A percentile compares a stretch with the other conserved stretches of the same genome.
These are phyloP conservation scores for Solanum etuberosum DNA, from an alignment of 257 asterid species.

Conservation along the genomic window DNA sequence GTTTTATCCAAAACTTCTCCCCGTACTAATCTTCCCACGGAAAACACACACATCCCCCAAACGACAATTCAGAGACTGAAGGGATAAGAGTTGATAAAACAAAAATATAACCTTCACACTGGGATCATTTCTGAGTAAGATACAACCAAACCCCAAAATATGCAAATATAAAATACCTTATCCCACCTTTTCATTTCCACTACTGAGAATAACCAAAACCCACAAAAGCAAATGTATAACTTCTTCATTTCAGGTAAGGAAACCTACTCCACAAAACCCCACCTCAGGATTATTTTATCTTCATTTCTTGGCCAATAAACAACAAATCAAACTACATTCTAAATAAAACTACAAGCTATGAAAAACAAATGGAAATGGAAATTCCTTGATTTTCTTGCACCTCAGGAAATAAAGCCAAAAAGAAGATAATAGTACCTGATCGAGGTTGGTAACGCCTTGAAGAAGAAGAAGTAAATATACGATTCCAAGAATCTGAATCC, in stretches of 20 bases:
- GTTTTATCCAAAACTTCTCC: not conserved
- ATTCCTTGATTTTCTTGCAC: not conserved
- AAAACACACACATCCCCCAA: not conserved
- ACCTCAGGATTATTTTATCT: not conserved
- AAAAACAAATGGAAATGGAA: not conserved
- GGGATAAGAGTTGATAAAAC: not conserved
- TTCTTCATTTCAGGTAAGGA: not conserved
- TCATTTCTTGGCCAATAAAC: not conserved
- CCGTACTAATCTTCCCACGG: not conserved
- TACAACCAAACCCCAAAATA: not conserved
- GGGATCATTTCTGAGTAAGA: not conserved
- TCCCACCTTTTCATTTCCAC: not conserved
- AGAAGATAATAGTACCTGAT: conserved; percentile 29
- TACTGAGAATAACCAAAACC: not conserved
- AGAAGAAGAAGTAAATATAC: conserved; percentile 27
- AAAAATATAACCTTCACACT: not conserved
- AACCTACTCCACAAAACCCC: not conserved
- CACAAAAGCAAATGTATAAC: not conserved
- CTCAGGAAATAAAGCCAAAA: not conserved
- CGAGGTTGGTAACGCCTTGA: conserved; percentile 55
- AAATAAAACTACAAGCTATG: not conserved
- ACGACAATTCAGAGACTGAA: not conserved
- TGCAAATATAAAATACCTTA: not conserved
- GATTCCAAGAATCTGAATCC: conserved; percentile 80
- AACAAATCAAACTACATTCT: not conserved